Base-by-base conservation (phyloP, 257 asterid genomes). In the Solanum neorickii region DNA sequence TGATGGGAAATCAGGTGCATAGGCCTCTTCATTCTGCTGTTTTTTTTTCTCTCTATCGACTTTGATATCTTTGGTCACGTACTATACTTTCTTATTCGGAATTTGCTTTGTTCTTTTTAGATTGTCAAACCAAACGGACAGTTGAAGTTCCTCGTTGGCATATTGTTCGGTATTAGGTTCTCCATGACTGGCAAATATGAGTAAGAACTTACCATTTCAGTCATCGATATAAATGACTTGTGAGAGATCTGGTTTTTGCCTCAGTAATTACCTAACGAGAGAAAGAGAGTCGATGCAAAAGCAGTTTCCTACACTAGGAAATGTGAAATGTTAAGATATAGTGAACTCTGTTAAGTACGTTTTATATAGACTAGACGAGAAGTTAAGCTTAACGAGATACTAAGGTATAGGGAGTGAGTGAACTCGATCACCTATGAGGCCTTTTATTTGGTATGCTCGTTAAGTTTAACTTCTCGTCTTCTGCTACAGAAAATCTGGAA, bases 1-100 rank as follows among this genome's bases (percentile, higher is more conserved):
- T 95, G 68, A 93, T 96, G 98, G 99, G 98, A 88, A 91, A 87
- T 86, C 99, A 96, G 98, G 99, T 95, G 74, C 62, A 76, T 76
- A 83, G 21, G 82, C 59, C 37, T 13, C 44, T 60, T 59, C 29
- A 39, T 59, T 70, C 12, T 37, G 12, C 59, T 33, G 82, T 56
- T 39, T 46, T 68, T 66, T 21, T 49, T 33, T 29, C 35, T 15
- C 46, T 49, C 20, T 44, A 31, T 59, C 9, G n/a, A 44, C 9
- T 9, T 23, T 37, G 37, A n/a, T 23, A 33, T 56, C 39, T 0
- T 14, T 6, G 3, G 12, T 9, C 5, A 1, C 1, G 3, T 31
- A 39, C 25, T 82, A 25, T 37, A 41, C 13, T 60, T 27, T 70
- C 37, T 25, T 74, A 52, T 25, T 25, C 18, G 5, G 37, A 47